Base-by-base conservation (phyloP, 192 early-diverging fungal genomes). In the Coemansia umbellata region DNA sequence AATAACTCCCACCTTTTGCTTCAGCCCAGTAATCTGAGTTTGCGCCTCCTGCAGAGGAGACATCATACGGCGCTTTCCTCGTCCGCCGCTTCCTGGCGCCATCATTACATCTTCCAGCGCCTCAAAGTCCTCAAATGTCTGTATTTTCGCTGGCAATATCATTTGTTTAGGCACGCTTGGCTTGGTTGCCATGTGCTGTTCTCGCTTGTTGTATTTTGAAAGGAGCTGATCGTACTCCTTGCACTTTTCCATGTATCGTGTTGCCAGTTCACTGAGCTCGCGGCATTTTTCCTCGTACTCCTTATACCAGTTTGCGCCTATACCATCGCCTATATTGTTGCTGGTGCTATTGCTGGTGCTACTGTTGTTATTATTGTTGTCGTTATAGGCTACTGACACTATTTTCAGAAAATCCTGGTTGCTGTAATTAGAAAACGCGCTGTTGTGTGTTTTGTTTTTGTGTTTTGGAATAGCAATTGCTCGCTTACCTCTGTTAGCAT, bases 71-170 rank as follows among this genome's bases (percentile, higher is more conserved):
- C 50, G 58, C 42, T 42, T 52, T 5, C 41, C 58, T 14, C 58
- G 49, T 8, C 31, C 18, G 14, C 51, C 59, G 35, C 53, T 51
- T 19, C 48, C 39, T 8, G 44, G 58, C 23, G 52, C 45, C 23
- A 39, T 35, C 65, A 67, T 67, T 8, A 27, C 23, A 48, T 55
- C 41, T 22, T 60, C 65, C 11, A 67, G 28, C 45, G 59, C 57
- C 27, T 67, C 65, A 43, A 67, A 55, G 42, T 67, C 65, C 11
- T 67, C 65, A 17, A 67, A 67, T n/a, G 65, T 67, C 24, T 53
- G 39, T n/a, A 39, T 18, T 32, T 41, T 50, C 18, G 31, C 28
- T 11, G 45, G 40, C 21, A 31, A 28, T 9, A 2, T 31, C 10
- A 10, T 8, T 21, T 27, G 19, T 26, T 15, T 23, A 3, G 43